Evolutionary conservation across 2,329 filamentous ascomycete genomes (phyloP).

Genomic region (Claviceps humidiphila): DNA sequence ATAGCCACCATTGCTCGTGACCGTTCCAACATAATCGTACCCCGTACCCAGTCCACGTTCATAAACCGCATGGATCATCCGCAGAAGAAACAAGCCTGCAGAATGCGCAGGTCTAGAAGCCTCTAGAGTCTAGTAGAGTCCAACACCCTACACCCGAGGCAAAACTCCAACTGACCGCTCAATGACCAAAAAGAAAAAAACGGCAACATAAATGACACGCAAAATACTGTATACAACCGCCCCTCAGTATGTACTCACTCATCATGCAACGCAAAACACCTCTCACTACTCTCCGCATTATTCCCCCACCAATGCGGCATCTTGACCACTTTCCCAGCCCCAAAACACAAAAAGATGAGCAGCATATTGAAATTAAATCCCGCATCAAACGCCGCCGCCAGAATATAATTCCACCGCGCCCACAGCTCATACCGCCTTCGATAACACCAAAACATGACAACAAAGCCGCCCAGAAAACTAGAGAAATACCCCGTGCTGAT

Average conservation of each 20-base stretch:
- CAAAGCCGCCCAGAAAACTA: constrained; percentile 43
- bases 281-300: constrained; percentile 38
- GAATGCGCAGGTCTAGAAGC: no score
- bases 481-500: constrained; percentile 46
- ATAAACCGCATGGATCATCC: no score
- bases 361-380: constrained; percentile 50
- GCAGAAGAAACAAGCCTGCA: no score
- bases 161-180: no score
- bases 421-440: constrained; percentile 41
- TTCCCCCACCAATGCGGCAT: constrained; percentile 57
- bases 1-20: no score
- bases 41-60: no score
- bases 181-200: not conserved
- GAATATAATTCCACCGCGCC: constrained; percentile 47
- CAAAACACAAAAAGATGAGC: constrained; percentile 47
- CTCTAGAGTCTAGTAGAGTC: no score
- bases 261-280: constrained; percentile 38
- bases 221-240: not conserved
- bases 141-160: no score
- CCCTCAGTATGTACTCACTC: not conserved
- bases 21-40: no score
- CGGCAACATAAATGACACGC: not conserved
- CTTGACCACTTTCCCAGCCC: constrained; percentile 38
- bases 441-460: constrained; percentile 47
- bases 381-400: constrained; percentile 48